Evolutionary conservation across 768 basidiomycete species (phyloP), one percentile per base, ranked within the genome.

Genomic region (Boletales sp.): DNA sequence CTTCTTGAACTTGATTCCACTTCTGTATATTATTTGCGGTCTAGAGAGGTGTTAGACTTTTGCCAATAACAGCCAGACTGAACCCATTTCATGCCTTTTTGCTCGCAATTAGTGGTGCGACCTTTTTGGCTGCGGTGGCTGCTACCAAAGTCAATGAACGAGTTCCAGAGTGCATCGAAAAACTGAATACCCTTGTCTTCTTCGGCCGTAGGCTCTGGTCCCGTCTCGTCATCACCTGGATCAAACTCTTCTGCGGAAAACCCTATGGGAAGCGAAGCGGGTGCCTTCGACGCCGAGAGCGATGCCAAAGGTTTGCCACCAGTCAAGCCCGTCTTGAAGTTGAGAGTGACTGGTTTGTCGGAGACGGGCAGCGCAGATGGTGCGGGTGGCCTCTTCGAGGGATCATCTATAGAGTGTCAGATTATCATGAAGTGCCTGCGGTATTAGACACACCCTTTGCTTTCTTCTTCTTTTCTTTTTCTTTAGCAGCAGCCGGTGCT

Each of bases 1-100:
- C 94, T 69, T 86, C 87, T 69, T 95, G 91, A 10, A 94, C 90
- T 72, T 86, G 87, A 65, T 94, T 98, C 97, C 95, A 99, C 66
- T 98, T 97, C 61, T 79, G 85, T 64, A 99, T 97, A 61, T 94
- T 93, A 66, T 80, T 88, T 43, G 81, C 88, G 40, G 84, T 89
- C 91, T 97, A 64, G 37, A 45, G 8, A 42, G 14, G 51, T 24
- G 45, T 55, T 39, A 59, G n/a, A 30, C 44, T n/a, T 42, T 15
- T 8, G 19, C 17, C 9, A 18, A 15, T 14, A 29, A 42, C 13
- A 17, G 40, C 8, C 6, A 44, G 11, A 27, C 35, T 19, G 3
- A 34, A 3, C 10, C 42, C 1, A 4, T 27, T 52, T 54, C 68
- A 34, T 58, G 86, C 91, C 84, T 91, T 93, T 75, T 84, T 90